Evolutionary conservation across 352 stramenopile genomes (phyloP).

Genomic region (Thraustotheca clavata): DNA sequence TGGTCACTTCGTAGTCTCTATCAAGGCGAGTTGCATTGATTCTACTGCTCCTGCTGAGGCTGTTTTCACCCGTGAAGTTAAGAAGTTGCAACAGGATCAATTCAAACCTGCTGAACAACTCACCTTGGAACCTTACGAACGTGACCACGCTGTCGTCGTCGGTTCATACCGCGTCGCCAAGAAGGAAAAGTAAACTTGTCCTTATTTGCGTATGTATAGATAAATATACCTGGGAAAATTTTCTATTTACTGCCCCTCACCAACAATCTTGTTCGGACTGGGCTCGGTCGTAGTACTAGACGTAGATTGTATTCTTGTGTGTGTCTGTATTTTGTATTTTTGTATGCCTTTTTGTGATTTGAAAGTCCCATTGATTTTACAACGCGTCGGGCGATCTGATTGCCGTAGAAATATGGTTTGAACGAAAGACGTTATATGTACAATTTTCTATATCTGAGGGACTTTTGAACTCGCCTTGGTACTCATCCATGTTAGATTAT

Average conservation of each 20-base stretch:
- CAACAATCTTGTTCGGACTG: constrained; percentile 1
- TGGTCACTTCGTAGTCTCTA: constrained; percentile 98
- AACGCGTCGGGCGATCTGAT: constrained; percentile 20
- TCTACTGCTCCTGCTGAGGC: constrained; percentile 96
- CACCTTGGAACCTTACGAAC: constrained; percentile 99
- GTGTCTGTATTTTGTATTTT: constrained; percentile 4
- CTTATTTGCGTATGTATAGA: constrained; percentile 15
- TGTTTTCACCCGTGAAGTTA: constrained; percentile 96
- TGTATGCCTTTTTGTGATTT: neutral
- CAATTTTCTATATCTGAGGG: constrained; percentile 18
- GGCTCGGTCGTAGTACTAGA: neutral
- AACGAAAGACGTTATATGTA: constrained; percentile 21
- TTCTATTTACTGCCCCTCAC: constrained; percentile 9
- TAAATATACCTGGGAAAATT: constrained; percentile 19
- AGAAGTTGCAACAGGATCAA: constrained; percentile 97
- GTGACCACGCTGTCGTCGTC: constrained; percentile 98
- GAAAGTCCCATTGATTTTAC: constrained; percentile 14
- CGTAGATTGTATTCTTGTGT: neutral
- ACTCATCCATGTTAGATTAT: neutral
- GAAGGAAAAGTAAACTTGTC: constrained; percentile 82
- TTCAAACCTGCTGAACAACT: constrained; percentile 99
- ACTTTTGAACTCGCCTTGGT: neutral
- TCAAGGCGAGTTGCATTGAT: constrained; percentile 99
- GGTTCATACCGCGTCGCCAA: constrained; percentile 92
- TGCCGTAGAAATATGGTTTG: constrained; percentile 21